Percentiles rank a stretch among this genome's conserved stretches.
Conservation (phyloP, 202 grass and related monocot genomes). For the Dendrocalamus latiflorus region DNA sequence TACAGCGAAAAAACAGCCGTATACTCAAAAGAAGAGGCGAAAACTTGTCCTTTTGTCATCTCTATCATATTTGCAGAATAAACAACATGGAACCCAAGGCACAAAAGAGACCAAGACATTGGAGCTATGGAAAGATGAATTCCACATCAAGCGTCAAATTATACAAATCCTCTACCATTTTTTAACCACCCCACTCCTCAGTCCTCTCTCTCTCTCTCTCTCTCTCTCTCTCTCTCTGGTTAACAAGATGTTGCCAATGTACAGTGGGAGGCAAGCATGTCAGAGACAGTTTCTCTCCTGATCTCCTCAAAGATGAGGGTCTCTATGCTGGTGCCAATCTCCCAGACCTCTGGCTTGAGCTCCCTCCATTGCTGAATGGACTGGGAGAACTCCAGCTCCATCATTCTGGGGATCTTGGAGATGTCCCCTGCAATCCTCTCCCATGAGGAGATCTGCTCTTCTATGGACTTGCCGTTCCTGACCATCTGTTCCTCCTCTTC, state of each 20-base stretch:
- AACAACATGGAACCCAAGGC: constrained; percentile 31
- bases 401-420: constrained; percentile 46
- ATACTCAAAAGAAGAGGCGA: neutral
- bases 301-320: constrained; percentile 92
- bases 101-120: constrained; percentile 14
- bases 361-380: constrained; percentile 50
- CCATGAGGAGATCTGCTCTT: constrained; percentile 58
- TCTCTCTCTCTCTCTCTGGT: neutral
- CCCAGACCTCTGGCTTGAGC: constrained; percentile 27
- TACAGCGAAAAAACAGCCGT: no score
- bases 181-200: neutral
- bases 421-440: constrained; percentile 61
- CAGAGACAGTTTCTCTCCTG: constrained; percentile 53
- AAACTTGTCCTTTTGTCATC: constrained; percentile 17
- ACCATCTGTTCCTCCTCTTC: constrained; percentile 21
- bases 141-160: constrained; percentile 35
- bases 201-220: neutral
- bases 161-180: neutral
- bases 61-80: constrained; percentile 15
- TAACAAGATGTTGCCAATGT: constrained; percentile 46
- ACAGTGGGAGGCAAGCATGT: constrained; percentile 62
- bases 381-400: constrained; percentile 56
- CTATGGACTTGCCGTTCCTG: constrained; percentile 20
- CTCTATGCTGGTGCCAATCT: constrained; percentile 72
- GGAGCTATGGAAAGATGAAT: constrained; percentile 16